phyloP scores from a whole-genome alignment of 2,329 filamentous ascomycete species.

The Fusarium keratoplasticum region DNA sequence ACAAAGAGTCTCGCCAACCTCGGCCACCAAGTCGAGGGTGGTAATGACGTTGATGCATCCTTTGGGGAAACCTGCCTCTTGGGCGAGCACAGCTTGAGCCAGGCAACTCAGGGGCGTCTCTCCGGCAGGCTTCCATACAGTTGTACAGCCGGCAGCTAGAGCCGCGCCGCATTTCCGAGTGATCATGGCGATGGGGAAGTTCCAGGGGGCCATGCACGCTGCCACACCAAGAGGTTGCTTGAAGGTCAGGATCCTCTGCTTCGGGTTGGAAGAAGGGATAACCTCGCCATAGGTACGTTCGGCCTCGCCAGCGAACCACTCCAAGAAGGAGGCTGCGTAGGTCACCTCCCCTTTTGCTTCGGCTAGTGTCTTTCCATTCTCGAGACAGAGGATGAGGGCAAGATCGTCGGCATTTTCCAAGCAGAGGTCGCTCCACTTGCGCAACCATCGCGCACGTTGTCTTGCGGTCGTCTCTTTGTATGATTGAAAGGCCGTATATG shows the following conservation, averaged over 20 bases:
- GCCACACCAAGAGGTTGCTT: neutral
- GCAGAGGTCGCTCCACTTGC: neutral
- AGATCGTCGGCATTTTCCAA: neutral
- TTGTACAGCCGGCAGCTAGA: neutral
- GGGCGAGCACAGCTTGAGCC: neutral
- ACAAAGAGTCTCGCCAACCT: neutral
- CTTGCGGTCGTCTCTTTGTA: neutral
- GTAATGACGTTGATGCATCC: constrained; percentile 10
- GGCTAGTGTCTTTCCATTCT: neutral
- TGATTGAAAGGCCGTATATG: neutral
- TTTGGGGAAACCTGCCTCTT: neutral
- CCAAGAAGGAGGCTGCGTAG: neutral
- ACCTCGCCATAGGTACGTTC: neutral
- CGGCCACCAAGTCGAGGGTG: neutral
- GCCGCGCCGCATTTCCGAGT: neutral
- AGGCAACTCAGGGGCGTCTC: neutral
- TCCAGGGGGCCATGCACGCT: neutral
- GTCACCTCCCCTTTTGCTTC: neutral
- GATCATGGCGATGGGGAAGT: neutral
- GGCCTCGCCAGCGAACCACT: neutral
- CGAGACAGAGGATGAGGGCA: neutral
- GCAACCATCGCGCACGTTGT: neutral
- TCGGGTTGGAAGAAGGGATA: neutral
- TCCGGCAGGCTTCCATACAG: neutral
- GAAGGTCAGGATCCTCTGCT: neutral